Percentiles rank a stretch among this genome's conserved stretches.
These are phyloP conservation scores for Eleusine indica DNA, from an alignment of 176 grass and related monocot genomes.

Conservation along the genomic window DNA sequence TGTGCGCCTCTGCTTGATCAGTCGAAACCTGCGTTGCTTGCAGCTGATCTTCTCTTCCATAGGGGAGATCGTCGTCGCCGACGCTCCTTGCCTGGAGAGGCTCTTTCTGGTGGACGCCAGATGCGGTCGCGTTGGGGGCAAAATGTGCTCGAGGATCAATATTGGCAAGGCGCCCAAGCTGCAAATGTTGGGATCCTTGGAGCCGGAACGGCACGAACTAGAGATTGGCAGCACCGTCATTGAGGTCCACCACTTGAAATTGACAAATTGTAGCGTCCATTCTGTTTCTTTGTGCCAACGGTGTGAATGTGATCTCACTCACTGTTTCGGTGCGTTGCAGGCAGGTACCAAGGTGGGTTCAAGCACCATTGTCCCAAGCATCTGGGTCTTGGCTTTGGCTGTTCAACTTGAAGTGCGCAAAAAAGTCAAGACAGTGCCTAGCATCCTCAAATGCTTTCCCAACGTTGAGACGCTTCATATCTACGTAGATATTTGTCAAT, in stretches of 20 bases:
- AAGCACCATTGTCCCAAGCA: not conserved
- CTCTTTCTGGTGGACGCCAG: not conserved
- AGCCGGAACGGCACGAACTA: not conserved
- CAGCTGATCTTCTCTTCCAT: not conserved
- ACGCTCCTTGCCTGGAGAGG: not conserved
- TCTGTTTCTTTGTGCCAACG: not conserved
- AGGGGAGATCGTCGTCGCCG: not conserved
- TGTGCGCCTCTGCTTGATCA: not conserved
- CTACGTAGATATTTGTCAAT: not conserved
- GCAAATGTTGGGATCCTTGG: not conserved
- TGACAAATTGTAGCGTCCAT: not conserved
- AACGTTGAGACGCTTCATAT: slow-evolving; percentile 7
- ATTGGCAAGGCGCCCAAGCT: slow-evolving; percentile 1
- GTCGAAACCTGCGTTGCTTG: slow-evolving; percentile 4
- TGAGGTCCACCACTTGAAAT: not conserved
- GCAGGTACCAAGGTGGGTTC: not conserved
- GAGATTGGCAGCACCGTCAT: not conserved
- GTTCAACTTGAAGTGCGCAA: not conserved
- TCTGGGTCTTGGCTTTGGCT: not conserved
- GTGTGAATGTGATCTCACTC: not conserved
- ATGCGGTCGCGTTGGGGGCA: not conserved
- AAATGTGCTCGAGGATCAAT: not conserved
- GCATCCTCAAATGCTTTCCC: slow-evolving; percentile 33
- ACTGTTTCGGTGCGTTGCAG: not conserved
- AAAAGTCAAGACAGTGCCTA: not conserved